These are phyloP conservation scores for Penstemon barbatus DNA, from an alignment of 257 asterid genomes.

Conservation along the genomic window DNA sequence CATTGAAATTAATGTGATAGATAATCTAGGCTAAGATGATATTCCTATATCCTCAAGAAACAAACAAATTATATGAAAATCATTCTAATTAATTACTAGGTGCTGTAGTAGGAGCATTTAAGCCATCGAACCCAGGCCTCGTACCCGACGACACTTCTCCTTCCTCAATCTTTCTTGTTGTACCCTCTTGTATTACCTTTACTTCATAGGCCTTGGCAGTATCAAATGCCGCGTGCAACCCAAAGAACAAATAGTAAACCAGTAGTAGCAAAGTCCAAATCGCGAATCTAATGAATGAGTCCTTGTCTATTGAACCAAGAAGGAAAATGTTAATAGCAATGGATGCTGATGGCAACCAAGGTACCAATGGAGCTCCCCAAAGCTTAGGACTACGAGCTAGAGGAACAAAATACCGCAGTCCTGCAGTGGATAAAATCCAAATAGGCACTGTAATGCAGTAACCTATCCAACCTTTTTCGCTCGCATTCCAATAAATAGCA, in stretches of 20 bases:
- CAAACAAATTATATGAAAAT: not conserved
- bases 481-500: slow-evolving; percentile 44
- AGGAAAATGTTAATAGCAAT: slow-evolving; percentile 49
- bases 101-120: not conserved
- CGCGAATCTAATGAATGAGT: slow-evolving; percentile 45
- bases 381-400: slow-evolving; percentile 46
- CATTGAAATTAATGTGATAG: too few relatives aligned
- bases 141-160: slow-evolving; percentile 24
- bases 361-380: slow-evolving; percentile 71
- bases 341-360: slow-evolving; percentile 62
- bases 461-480: slow-evolving; percentile 45
- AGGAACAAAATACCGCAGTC: slow-evolving; percentile 43
- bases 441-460: slow-evolving; percentile 50
- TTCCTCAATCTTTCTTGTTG: slow-evolving; percentile 32
- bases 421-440: slow-evolving; percentile 43
- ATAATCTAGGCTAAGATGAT: too few relatives aligned
- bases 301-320: slow-evolving; percentile 1
- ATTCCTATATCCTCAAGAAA: too few relatives aligned
- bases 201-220: slow-evolving; percentile 39
- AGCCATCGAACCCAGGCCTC: not conserved
- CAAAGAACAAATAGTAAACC: slow-evolving; percentile 46
- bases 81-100: slow-evolving; percentile 6
- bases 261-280: slow-evolving; percentile 40
- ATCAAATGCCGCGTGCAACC: slow-evolving; percentile 60
- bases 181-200: slow-evolving; percentile 15